A percentile compares a stretch with the other conserved stretches of the same genome.
These are phyloP conservation scores for Pseudoscleropodium purum DNA, from an alignment of 225 moss, liverwort and hornwort species.

Conservation along the genomic window DNA sequence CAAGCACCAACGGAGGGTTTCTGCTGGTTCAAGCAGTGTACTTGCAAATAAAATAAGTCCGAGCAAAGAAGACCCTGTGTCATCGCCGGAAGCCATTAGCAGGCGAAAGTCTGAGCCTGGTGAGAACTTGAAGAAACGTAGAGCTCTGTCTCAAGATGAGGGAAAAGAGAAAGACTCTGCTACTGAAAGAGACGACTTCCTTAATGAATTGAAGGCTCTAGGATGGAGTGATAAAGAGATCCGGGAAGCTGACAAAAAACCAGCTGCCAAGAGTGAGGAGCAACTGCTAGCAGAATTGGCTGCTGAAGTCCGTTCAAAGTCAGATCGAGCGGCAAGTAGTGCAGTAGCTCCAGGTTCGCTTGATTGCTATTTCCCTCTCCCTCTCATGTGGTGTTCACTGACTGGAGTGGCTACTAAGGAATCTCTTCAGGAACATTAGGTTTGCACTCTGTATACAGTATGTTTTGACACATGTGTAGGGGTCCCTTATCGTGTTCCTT, in stretches of 20 bases:
- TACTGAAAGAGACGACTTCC: conserved; percentile 54
- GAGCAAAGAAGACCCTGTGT: conserved; percentile 13
- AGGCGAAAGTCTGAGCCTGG: conserved; percentile 19
- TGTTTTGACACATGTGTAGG: not conserved
- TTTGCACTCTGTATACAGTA: not conserved
- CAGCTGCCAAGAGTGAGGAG: conserved; percentile 58
- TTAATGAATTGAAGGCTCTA: conserved; percentile 69
- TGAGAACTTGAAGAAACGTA: conserved; percentile 30
- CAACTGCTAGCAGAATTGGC: conserved; percentile 70
- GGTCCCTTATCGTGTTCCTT: not conserved
- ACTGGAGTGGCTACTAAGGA: not conserved
- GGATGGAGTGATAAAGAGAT: conserved; percentile 97
- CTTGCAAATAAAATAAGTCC: conserved; percentile 16
- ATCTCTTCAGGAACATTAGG: not conserved
- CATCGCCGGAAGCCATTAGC: conserved; percentile 4
- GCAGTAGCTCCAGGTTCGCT: conserved; percentile 34
- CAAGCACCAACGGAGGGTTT: conserved; percentile 50
- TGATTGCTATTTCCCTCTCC: not conserved
- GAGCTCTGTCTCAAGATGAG: conserved; percentile 25
- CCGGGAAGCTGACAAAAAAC: conserved; percentile 55
- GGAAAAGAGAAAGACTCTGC: conserved; percentile 28
- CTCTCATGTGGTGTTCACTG: not conserved
- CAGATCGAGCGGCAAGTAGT: conserved; percentile 23
- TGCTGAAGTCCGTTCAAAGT: conserved; percentile 51
- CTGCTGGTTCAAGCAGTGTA: conserved; percentile 27